Percentiles rank a stretch among this genome's conserved stretches.
Conservation (phyloP, 1,284 basidiomycete species). For the Ganoderma sinense region DNA sequence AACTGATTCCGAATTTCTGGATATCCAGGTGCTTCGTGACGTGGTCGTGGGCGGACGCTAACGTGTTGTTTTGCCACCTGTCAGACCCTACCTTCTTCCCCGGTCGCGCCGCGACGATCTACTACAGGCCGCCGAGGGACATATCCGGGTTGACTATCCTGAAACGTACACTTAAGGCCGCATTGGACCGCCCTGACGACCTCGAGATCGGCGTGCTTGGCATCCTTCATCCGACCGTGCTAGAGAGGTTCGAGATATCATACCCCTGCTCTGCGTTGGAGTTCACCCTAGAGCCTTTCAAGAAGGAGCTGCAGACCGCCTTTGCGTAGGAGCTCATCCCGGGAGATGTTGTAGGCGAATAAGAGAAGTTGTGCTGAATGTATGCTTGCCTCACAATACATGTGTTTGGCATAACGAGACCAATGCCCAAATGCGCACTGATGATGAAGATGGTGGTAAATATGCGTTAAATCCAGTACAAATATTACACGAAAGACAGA, state of each 20-base stretch:
- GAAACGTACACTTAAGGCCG: slow-evolving; percentile 45
- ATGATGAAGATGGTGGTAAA: not conserved
- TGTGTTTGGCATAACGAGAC: not conserved
- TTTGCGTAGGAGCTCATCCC: slow-evolving; percentile 27
- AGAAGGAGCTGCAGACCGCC: slow-evolving; percentile 59
- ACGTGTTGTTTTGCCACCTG: not conserved
- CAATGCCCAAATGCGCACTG: not conserved
- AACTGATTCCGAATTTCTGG: not conserved
- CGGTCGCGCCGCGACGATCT: slow-evolving; percentile 91
- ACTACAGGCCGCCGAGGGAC: slow-evolving; percentile 72
- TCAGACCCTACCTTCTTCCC: slow-evolving; percentile 93
- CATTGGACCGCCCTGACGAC: slow-evolving; percentile 51
- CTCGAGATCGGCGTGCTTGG: slow-evolving; percentile 85
- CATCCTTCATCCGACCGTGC: slow-evolving; percentile 90
- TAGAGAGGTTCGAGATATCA: slow-evolving; percentile 91
- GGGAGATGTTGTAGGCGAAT: not conserved
- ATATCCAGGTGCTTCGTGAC: not conserved
- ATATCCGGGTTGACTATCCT: slow-evolving; percentile 32
- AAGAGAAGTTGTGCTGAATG: slow-evolving; percentile 20
- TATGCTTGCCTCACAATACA: not conserved
- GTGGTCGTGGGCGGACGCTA: not conserved
- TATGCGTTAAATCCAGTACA: slow-evolving; percentile 4
- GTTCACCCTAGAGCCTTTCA: slow-evolving; percentile 93
- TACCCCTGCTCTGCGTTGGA: slow-evolving; percentile 98
- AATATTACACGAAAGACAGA: slow-evolving; percentile 7